Conservation (phyloP, 2,329 filamentous ascomycete genomes). For the Graphilbum ipis-grandicollis region DNA sequence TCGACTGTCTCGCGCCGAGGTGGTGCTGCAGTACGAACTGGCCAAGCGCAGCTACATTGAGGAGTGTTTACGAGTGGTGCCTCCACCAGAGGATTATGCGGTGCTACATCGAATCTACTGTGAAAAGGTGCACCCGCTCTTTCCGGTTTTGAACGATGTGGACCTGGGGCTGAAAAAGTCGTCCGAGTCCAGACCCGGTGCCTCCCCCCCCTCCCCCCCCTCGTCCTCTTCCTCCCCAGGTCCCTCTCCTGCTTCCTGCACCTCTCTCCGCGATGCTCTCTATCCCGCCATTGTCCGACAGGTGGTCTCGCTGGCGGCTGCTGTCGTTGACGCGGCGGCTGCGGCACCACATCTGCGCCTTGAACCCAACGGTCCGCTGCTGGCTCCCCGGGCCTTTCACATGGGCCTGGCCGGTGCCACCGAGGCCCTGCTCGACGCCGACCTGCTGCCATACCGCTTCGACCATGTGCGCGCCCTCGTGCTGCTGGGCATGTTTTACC, state of each 20-base stretch:
- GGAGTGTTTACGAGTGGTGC: conserved; percentile 28
- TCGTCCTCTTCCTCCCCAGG: neutral
- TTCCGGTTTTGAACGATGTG: conserved; percentile 29
- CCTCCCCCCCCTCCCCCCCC: too few species aligned
- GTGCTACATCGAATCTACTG: conserved; percentile 28
- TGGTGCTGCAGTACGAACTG: conserved; percentile 6
- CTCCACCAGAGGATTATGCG: conserved; percentile 26
- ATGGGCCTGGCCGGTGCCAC: conserved; percentile 29
- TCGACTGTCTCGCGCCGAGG: conserved; percentile 2
- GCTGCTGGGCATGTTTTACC: conserved; percentile 40
- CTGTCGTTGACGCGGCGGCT: conserved; percentile 25
- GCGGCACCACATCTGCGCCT: conserved; percentile 24
- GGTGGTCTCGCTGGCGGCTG: conserved; percentile 36
- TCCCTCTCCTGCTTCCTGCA: neutral
- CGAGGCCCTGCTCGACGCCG: conserved; percentile 31
- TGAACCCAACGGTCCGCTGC: conserved; percentile 18
- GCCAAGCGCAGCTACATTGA: conserved; percentile 7
- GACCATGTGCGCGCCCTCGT: conserved; percentile 35
- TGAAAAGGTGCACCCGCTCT: conserved; percentile 35
- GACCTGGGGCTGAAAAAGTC: conserved; percentile 11
- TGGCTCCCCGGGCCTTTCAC: conserved; percentile 30
- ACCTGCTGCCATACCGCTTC: conserved; percentile 34
- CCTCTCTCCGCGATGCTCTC: conserved; percentile 6
- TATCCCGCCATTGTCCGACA: conserved; percentile 30
- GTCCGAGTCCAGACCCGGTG: too few species aligned